Evolutionary conservation across 2,329 filamentous ascomycete genomes (phyloP).

Genomic region (Monilinia aucupariae): DNA sequence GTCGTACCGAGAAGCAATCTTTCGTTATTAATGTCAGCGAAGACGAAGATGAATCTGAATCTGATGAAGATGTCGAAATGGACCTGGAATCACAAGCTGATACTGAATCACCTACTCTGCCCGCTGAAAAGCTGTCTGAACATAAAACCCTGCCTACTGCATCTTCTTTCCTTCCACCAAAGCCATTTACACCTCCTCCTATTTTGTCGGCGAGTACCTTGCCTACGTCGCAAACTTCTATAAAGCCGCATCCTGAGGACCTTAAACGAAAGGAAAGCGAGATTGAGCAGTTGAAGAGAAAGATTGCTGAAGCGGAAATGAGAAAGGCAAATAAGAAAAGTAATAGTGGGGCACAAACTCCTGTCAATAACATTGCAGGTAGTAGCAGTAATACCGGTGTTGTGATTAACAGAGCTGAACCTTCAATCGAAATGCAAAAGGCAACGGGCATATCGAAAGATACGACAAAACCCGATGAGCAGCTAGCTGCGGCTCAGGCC

Average conservation of each 20-base stretch:
- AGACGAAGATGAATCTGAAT: constrained; percentile 53
- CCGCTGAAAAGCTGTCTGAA: constrained; percentile 24
- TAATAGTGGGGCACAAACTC: constrained; percentile 31
- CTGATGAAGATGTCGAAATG: constrained; percentile 61
- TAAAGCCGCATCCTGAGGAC: constrained; percentile 36
- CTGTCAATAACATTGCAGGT: constrained; percentile 19
- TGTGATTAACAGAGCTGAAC: constrained; percentile 25
- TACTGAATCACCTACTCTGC: constrained; percentile 34
- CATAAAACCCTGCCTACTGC: constrained; percentile 34
- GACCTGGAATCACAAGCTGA: constrained; percentile 53
- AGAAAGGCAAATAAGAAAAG: constrained; percentile 29
- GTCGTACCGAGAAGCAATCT: constrained; percentile 49
- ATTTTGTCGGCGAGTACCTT: constrained; percentile 25
- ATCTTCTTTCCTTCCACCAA: constrained; percentile 39
- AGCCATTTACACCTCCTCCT: constrained; percentile 30
- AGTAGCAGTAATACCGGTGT: constrained; percentile 10
- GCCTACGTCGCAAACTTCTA: constrained; percentile 22
- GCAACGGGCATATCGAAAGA: constrained; percentile 23
- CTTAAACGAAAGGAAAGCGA: constrained; percentile 49
- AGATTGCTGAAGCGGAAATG: constrained; percentile 34
- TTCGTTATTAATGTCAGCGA: constrained; percentile 86
- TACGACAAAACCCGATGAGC: constrained; percentile 25
- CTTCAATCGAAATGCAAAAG: constrained; percentile 30
- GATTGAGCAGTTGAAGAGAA: constrained; percentile 54
- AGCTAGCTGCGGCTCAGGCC: constrained; percentile 28